Evolutionary conservation across 2,329 filamentous ascomycete species (phyloP).

Genomic region (Fulvia fulva): DNA sequence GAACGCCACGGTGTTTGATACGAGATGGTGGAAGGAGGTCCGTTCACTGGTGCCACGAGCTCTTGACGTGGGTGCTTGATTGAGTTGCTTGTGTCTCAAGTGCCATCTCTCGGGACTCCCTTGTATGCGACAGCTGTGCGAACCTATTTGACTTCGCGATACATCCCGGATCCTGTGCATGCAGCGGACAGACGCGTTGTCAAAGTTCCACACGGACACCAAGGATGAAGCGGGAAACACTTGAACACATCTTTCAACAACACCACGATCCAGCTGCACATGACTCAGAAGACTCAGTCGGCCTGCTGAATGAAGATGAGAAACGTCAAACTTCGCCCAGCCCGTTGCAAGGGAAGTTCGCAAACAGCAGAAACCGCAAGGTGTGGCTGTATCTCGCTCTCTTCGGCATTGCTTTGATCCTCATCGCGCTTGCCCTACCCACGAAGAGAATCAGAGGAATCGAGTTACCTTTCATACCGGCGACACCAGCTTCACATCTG

Average conservation of each 20-base stretch:
- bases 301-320: not conserved
- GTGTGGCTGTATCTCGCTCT: not conserved
- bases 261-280: not conserved
- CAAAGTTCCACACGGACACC: not conserved
- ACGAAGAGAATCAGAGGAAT: not conserved
- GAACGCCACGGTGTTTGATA: not conserved
- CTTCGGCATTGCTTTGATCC: not conserved
- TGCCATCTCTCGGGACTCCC: not conserved
- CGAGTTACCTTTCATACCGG: not conserved
- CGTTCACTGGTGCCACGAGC: not conserved
- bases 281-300: not conserved
- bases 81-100: not conserved
- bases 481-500: not conserved
- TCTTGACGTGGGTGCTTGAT: not conserved
- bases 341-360: not conserved
- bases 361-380: not conserved
- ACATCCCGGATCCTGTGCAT: not conserved
- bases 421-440: not conserved
- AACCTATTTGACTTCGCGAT: not conserved
- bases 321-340: not conserved
- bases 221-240: slow-evolving; percentile 1
- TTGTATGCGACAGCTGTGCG: not conserved
- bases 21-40: not conserved
- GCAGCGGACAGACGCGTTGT: not conserved
- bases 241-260: not conserved